Evolutionary conservation across 768 basidiomycete species (phyloP).

Genomic region (Boletus sp.): DNA sequence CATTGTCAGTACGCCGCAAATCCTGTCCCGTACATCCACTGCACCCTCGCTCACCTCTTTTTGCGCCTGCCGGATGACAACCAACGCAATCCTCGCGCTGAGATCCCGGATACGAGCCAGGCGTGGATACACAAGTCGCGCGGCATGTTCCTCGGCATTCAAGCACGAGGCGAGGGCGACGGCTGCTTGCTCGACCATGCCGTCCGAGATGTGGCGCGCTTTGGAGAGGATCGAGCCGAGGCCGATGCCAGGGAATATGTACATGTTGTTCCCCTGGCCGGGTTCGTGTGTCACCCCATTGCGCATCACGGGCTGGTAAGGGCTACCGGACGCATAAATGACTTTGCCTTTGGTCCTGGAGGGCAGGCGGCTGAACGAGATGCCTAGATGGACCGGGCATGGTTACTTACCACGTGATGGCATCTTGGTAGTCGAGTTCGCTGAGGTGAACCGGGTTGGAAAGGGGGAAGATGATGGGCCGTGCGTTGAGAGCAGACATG

Average conservation of each 20-base stretch:
- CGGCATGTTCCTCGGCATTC: constrained; percentile 49
- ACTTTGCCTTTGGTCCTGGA: constrained; percentile 59
- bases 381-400: not conserved
- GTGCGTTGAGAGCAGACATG: constrained; percentile 61
- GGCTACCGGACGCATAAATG: constrained; percentile 72
- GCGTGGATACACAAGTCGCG: constrained; percentile 65
- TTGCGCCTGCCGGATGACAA: constrained; percentile 65
- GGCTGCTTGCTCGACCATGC: constrained; percentile 66
- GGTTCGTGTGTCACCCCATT: constrained; percentile 52
- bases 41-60: constrained; percentile 44
- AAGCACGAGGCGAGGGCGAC: constrained; percentile 59
- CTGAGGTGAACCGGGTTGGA: constrained; percentile 66
- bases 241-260: constrained; percentile 61
- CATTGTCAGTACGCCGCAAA: not conserved
- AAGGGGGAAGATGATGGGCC: constrained; percentile 80
- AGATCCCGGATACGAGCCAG: constrained; percentile 64
- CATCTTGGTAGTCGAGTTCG: constrained; percentile 60
- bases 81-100: constrained; percentile 55
- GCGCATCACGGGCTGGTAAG: constrained; percentile 53
- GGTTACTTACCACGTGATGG: constrained; percentile 48
- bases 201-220: constrained; percentile 57
- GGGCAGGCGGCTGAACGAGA: not conserved
- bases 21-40: not conserved
- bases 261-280: constrained; percentile 83
- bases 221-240: constrained; percentile 59